phyloP scores from a whole-genome alignment of 495 filamentous ascomycete species.

The Tuber melanosporum region DNA sequence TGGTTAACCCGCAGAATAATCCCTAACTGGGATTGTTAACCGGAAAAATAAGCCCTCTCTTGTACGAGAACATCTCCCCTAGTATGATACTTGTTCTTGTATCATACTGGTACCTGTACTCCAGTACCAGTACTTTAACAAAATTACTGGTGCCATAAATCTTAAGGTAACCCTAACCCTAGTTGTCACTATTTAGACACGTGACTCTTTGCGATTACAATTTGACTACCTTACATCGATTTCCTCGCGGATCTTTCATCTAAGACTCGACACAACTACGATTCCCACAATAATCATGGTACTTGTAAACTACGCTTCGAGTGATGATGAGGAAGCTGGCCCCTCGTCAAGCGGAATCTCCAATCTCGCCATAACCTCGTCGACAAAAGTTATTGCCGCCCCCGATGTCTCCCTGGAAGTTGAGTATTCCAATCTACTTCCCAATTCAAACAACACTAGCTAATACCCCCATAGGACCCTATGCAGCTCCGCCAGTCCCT shows the following conservation, averaged over 20 bases:
- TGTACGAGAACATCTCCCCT: too few species aligned
- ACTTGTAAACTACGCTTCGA: slow-evolving; percentile 39
- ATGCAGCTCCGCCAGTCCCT: slow-evolving; percentile 41
- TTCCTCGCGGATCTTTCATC: slow-evolving; percentile 11
- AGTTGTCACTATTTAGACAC: slow-evolving; percentile 7
- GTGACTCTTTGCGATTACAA: slow-evolving; percentile 12
- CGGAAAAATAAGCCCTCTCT: neutral
- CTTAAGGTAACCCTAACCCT: slow-evolving; percentile 24
- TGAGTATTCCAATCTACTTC: slow-evolving; percentile 24
- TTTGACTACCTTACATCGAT: slow-evolving; percentile 17
- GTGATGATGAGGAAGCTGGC: slow-evolving; percentile 34
- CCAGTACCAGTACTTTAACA: too few species aligned
- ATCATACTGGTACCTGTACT: too few species aligned
- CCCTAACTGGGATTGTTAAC: too few species aligned
- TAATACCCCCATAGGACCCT: slow-evolving; percentile 37
- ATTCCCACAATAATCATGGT: slow-evolving; percentile 21
- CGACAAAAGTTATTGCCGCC: slow-evolving; percentile 35
- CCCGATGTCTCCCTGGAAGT: slow-evolving; percentile 42
- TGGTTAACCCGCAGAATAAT: neutral
- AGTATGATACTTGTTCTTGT: too few species aligned
- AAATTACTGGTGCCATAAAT: neutral
- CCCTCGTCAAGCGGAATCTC: slow-evolving; percentile 21
- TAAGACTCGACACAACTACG: neutral
- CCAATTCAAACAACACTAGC: neutral
- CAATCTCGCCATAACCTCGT: slow-evolving; percentile 13